Evolutionary conservation across 208 protist genomes (phyloP).

Genomic region (Acanthamoeba healyi): DNA sequence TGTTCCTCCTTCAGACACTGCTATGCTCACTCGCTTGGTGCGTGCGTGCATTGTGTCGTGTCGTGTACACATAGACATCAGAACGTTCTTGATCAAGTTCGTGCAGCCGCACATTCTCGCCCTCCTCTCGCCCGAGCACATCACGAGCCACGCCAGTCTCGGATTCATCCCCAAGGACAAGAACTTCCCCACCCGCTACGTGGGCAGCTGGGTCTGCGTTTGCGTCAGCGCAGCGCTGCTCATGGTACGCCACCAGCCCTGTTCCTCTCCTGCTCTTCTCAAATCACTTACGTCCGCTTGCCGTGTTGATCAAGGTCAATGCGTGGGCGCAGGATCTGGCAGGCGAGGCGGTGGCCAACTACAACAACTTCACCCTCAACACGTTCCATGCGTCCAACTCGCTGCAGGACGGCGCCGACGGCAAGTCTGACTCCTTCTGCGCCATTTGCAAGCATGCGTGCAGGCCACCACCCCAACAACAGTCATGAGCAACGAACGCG

Average conservation of each 20-base stretch:
- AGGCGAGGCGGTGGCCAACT: conserved; percentile 19
- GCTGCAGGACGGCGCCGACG: conserved; percentile 6
- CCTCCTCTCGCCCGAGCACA: background rate
- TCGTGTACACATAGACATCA: background rate
- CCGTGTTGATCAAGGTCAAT: background rate
- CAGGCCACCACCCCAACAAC: no score
- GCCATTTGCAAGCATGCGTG: background rate
- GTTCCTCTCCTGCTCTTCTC: background rate
- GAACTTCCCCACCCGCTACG: conserved; percentile 59
- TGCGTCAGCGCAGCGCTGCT: conserved; percentile 10
- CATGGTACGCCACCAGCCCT: background rate
- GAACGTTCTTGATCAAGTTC: conserved; percentile 11
- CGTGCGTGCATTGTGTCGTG: background rate
- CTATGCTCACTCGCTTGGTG: no score
- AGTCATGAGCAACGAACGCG: no score
- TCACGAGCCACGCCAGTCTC: conserved; percentile 7
- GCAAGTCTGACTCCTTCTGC: background rate
- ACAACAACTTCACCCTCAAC: conserved; percentile 67
- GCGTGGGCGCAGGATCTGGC: conserved; percentile 49
- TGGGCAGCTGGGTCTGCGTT: conserved; percentile 60
- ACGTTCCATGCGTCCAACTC: conserved; percentile 45
- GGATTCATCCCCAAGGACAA: conserved; percentile 65
- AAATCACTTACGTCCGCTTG: background rate
- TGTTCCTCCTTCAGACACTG: no score
- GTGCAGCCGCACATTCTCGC: background rate